Conservation (phyloP, 164 flowering plant species). For the Macadamia integrifolia region DNA sequence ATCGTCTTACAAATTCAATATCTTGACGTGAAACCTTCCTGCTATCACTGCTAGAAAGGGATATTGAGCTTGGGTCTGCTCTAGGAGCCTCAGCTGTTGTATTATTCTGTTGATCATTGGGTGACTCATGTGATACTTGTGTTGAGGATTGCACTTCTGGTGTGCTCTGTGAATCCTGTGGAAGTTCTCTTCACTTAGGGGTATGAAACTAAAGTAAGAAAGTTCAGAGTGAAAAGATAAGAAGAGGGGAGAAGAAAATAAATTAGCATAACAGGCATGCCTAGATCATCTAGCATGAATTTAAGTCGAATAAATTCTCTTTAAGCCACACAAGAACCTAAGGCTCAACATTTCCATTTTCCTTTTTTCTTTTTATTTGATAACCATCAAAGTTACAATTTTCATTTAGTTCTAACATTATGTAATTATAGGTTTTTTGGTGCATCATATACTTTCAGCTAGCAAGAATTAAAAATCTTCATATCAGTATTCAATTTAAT, state of each 20-base stretch:
- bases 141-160: slow-evolving; percentile 52
- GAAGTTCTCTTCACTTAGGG: neutral
- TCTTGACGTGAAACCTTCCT: slow-evolving; percentile 85
- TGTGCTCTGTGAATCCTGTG: slow-evolving; percentile 43
- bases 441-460: neutral
- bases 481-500: neutral
- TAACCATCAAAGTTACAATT: too few species aligned
- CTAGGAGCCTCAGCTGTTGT: slow-evolving; percentile 50
- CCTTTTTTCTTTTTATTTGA: too few species aligned
- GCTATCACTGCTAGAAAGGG: slow-evolving; percentile 69
- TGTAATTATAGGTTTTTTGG: too few species aligned
- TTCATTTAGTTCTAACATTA: too few species aligned
- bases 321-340: too few species aligned
- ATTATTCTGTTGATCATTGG: slow-evolving; percentile 56
- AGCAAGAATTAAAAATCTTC: neutral
- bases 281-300: too few species aligned
- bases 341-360: too few species aligned
- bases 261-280: neutral
- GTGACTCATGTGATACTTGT: slow-evolving; percentile 64
- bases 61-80: slow-evolving; percentile 65
- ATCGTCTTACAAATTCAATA: slow-evolving; percentile 64
- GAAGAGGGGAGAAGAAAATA: neutral
- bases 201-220: neutral
- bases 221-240: neutral
- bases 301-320: too few species aligned